phyloP scores from a whole-genome alignment of 345 rosid species.

The Pistacia integerrima region DNA sequence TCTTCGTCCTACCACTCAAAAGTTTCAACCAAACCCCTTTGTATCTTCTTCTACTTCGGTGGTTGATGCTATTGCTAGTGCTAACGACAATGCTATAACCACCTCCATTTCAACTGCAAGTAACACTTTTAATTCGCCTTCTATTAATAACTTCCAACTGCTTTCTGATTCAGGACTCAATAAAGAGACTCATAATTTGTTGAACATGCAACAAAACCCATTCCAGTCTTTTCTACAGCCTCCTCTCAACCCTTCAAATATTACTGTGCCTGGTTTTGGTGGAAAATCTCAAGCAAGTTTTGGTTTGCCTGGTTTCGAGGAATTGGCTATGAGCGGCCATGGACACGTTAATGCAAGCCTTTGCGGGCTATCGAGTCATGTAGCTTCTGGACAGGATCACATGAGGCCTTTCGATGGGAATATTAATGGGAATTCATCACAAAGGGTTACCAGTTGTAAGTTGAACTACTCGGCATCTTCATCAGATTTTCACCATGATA shows the following conservation, averaged over 20 bases:
- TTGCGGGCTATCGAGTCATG: slow-evolving; percentile 20
- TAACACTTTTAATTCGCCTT: slow-evolving; percentile 27
- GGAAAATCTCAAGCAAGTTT: slow-evolving; percentile 30
- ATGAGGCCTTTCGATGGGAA: slow-evolving; percentile 34
- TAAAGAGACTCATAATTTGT: slow-evolving; percentile 33
- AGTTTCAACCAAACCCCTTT: slow-evolving; percentile 40
- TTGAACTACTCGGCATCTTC: slow-evolving; percentile 43
- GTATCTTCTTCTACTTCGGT: slow-evolving; percentile 28
- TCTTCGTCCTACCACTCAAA: slow-evolving; percentile 57
- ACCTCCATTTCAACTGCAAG: slow-evolving; percentile 11
- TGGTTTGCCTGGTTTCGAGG: slow-evolving; percentile 33
- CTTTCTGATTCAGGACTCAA: slow-evolving; percentile 36
- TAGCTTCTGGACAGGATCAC: slow-evolving; percentile 12
- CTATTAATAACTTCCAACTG: slow-evolving; percentile 32
- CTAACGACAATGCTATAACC: slow-evolving; percentile 16
- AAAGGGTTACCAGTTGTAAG: slow-evolving; percentile 38
- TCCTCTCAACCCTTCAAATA: slow-evolving; percentile 21
- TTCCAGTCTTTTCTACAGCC: slow-evolving; percentile 40
- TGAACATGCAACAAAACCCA: slow-evolving; percentile 38
- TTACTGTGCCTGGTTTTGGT: slow-evolving; percentile 22
- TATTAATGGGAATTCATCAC: slow-evolving; percentile 19
- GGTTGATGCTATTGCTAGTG: slow-evolving; percentile 14
- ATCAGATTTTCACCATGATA: slow-evolving; percentile 58
- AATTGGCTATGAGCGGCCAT: slow-evolving; percentile 31
- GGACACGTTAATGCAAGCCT: slow-evolving; percentile 31